Percentiles rank a stretch among this genome's conserved stretches.
These are phyloP conservation scores for Suillus spraguei DNA, from an alignment of 768 basidiomycete genomes.

Conservation along the genomic window DNA sequence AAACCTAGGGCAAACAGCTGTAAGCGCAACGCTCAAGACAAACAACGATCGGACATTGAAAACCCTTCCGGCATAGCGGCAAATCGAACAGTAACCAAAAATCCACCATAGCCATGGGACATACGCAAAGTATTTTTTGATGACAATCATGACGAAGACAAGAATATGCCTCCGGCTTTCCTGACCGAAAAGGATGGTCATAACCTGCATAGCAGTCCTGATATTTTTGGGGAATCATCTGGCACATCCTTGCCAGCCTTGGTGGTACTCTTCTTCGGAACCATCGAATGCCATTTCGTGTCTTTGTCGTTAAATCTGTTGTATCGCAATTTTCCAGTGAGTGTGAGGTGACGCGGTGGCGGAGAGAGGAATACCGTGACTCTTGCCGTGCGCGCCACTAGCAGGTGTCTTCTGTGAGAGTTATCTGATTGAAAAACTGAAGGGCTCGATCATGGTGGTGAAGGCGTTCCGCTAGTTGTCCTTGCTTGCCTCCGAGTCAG, in stretches of 20 bases:
- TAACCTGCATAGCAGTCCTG: too few species aligned
- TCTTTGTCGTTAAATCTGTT: constrained; percentile 78
- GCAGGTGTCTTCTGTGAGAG: constrained; percentile 36
- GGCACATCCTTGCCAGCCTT: constrained; percentile 31
- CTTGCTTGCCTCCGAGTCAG: constrained; percentile 25
- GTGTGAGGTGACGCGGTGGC: constrained; percentile 31
- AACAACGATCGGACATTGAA: too few species aligned
- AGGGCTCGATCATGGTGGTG: constrained; percentile 82
- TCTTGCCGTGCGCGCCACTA: constrained; percentile 41
- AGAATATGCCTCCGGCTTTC: too few species aligned
- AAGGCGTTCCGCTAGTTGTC: constrained; percentile 79
- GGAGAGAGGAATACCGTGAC: constrained; percentile 22
- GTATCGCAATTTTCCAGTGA: constrained; percentile 35
- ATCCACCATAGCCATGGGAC: too few species aligned
- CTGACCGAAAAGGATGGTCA: too few species aligned
- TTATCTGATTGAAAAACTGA: constrained; percentile 49
- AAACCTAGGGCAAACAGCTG: too few species aligned
- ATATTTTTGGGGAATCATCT: constrained; percentile 19
- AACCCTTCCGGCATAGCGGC: too few species aligned
- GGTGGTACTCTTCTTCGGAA: constrained; percentile 75
- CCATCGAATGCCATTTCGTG: constrained; percentile 96
- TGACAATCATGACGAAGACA: too few species aligned
- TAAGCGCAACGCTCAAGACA: too few species aligned
- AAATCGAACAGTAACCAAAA: too few species aligned
- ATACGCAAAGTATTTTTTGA: too few species aligned